phyloP scores from a whole-genome alignment of 106 monocot genomes.

The Hemerocallis citrina region DNA sequence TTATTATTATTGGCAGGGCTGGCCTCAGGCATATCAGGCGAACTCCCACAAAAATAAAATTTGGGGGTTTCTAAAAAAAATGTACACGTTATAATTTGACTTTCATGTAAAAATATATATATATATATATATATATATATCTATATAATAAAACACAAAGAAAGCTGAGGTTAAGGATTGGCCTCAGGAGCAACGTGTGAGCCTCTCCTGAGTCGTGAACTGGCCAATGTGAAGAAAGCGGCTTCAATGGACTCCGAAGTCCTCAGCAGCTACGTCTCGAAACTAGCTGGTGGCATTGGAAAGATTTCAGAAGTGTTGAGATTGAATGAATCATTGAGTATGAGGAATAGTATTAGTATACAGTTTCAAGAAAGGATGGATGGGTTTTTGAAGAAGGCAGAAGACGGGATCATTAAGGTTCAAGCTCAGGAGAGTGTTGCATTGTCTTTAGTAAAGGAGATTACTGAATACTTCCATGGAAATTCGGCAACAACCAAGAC shows the following conservation, averaged over 20 bases:
- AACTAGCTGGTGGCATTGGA: slow-evolving; percentile 51
- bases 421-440: slow-evolving; percentile 80
- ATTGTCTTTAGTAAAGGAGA: slow-evolving; percentile 71
- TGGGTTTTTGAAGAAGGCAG: slow-evolving; percentile 56
- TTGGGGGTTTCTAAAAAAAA: too few relatives aligned
- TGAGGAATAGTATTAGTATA: background rate
- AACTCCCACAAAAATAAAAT: too few relatives aligned
- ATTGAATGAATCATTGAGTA: slow-evolving; percentile 13
- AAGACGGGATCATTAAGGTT: slow-evolving; percentile 61
- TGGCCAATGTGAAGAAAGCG: slow-evolving; percentile 81
- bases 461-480: slow-evolving; percentile 91
- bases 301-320: slow-evolving; percentile 47
- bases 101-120: too few relatives aligned
- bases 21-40: too few relatives aligned
- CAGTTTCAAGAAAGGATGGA: slow-evolving; percentile 44
- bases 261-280: slow-evolving; percentile 67
- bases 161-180: too few relatives aligned
- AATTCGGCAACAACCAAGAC: slow-evolving; percentile 66
- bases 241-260: slow-evolving; percentile 84
- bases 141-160: too few relatives aligned
- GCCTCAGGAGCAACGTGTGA: too few relatives aligned
- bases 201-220: slow-evolving; percentile 48
- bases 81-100: too few relatives aligned
- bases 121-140: too few relatives aligned
- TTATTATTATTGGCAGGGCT: too few relatives aligned